These are phyloP conservation scores for Phytophthora pisi DNA, from an alignment of 352 stramenopile species.

Conservation along the genomic window DNA sequence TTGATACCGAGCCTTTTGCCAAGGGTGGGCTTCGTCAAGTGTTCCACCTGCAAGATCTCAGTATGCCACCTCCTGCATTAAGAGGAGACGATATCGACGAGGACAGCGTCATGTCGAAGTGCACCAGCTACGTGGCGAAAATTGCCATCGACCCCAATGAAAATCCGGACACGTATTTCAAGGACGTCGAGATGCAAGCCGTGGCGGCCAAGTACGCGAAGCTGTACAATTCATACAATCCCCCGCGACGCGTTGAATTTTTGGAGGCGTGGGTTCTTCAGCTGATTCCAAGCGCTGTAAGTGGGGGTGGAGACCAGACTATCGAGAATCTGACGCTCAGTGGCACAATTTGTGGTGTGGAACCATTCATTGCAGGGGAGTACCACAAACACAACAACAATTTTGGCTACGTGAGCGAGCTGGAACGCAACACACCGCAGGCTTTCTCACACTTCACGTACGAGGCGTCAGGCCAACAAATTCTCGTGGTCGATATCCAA, in stretches of 20 bases:
- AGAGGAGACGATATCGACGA: constrained; percentile 14
- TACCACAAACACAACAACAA: constrained; percentile 90
- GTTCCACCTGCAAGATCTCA: constrained; percentile 78
- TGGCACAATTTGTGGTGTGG: constrained; percentile 77
- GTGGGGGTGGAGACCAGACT: constrained; percentile 25
- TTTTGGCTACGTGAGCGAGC: constrained; percentile 79
- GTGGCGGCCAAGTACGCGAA: constrained; percentile 80
- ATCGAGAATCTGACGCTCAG: constrained; percentile 59
- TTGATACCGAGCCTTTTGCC: constrained; percentile 70
- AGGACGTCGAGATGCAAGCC: constrained; percentile 87
- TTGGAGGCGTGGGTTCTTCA: constrained; percentile 80
- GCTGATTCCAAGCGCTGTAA: constrained; percentile 45
- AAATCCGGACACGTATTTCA: constrained; percentile 85
- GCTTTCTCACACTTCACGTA: constrained; percentile 94
- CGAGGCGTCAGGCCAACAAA: constrained; percentile 88
- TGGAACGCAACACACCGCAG: constrained; percentile 81
- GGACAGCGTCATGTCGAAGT: constrained; percentile 37
- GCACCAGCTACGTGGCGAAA: constrained; percentile 74
- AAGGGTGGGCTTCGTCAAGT: constrained; percentile 68
- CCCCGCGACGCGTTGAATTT: constrained; percentile 78
- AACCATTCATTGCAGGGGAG: constrained; percentile 79
- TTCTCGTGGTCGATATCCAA: constrained; percentile 96
- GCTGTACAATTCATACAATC: constrained; percentile 85
- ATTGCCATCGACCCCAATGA: constrained; percentile 81
- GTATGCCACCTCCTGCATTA: constrained; percentile 30